A percentile compares a stretch with the other conserved stretches of the same genome.
phyloP scores from a whole-genome alignment of 75 land plant species.

The Pinus albicaulis region DNA sequence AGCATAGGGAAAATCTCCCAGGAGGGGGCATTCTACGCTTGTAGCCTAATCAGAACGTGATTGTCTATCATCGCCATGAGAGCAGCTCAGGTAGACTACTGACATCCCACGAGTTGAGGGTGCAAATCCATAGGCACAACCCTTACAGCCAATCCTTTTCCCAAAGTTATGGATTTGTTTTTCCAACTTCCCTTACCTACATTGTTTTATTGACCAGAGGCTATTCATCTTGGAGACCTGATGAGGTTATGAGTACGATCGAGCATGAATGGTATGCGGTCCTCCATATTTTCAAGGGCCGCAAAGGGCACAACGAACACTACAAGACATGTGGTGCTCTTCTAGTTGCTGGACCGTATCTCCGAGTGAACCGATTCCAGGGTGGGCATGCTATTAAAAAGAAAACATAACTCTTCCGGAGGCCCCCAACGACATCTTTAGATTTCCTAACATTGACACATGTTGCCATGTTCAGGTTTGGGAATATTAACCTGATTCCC shows the following conservation, averaged over 20 bases:
- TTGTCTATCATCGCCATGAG: not conserved
- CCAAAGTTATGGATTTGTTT: slow-evolving; percentile 17
- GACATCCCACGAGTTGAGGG: not conserved
- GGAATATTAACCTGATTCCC: not conserved
- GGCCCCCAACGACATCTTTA: not conserved
- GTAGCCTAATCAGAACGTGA: not conserved
- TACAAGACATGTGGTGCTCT: not conserved
- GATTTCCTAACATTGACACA: not conserved
- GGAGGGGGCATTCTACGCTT: not conserved
- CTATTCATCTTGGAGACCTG: slow-evolving; percentile 35
- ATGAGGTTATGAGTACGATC: slow-evolving; percentile 29
- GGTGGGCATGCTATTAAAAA: not conserved
- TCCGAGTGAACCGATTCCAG: slow-evolving; percentile 8
- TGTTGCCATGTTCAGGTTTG: not conserved
- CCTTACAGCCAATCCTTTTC: not conserved
- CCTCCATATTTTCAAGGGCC: not conserved
- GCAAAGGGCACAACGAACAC: slow-evolving; percentile 12
- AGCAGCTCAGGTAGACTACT: not conserved
- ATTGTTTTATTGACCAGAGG: slow-evolving; percentile 52
- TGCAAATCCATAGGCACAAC: not conserved
- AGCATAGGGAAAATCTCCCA: not conserved
- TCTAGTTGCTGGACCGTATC: slow-evolving; percentile 13
- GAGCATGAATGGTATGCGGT: not conserved
- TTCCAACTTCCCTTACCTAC: slow-evolving; percentile 57
- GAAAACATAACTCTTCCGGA: not conserved